Base-by-base conservation (phyloP, 352 stramenopile species). In the Phytophthora boehmeriae region DNA sequence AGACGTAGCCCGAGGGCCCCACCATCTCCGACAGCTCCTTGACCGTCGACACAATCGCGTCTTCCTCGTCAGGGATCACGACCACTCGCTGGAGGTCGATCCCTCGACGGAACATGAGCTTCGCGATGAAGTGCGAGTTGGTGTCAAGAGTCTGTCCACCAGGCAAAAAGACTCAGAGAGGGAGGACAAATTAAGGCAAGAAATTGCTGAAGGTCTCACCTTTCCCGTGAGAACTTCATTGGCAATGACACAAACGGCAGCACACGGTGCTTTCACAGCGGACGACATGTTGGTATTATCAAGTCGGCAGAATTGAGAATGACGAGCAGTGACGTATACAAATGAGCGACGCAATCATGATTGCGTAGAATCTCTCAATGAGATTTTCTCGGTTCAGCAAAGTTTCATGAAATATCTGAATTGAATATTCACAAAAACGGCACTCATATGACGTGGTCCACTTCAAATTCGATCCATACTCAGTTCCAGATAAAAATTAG, bases 51-150 rank as follows among this genome's bases (percentile, higher is more conserved):
- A 83, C 58, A 45, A 96, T 96, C 4, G 75, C 76, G 22, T 94
- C 79, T 22, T 90, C 70, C 36, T 93, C 81, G 47, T 95, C 87
- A 5, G 86, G 83, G 55, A 94, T 93, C 41, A 93, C 80, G 20
- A 86, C 75, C 22, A 94, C 68, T 38, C 87, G 87, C 43, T 88
- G 76, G 25, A 96, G 70, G 62, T 96, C 86, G 28, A 96, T 72
- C 9, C 85, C 87, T 20, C 81, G 78, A 27, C 77, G 73, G 62
- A 93, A 94, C 75, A 95, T 85, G 51, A 95, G 73, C 63, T 93
- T 80, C 30, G 82, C 71, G 30, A 95, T 75, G 69, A 87, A 94
- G 61, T 93, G 68, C 52, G 85, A 92, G 68, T 94, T 96, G 39
- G 86, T 93, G 63, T 96, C 87, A 51, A 93, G 76, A 9, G 81